Evolutionary conservation across 495 filamentous ascomycete genomes (phyloP).

Genomic region (Penicillium bovifimosum): DNA sequence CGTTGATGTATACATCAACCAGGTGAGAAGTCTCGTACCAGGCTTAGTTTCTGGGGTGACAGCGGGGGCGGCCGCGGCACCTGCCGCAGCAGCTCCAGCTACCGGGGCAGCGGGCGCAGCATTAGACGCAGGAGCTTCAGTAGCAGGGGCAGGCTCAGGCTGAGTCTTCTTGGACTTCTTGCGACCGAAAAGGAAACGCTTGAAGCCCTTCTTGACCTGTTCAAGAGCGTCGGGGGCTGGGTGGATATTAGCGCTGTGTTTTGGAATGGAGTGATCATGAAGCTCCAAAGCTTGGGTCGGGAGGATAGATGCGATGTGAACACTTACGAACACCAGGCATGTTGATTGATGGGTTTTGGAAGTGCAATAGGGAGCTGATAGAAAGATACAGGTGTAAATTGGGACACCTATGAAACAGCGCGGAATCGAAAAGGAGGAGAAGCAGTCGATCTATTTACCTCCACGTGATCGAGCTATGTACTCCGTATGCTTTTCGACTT

Average conservation of each 20-base stretch:
- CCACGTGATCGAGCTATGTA: not conserved
- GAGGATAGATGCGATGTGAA: not conserved
- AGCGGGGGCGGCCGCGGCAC: not conserved
- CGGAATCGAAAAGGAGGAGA: not conserved
- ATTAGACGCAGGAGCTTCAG: not conserved
- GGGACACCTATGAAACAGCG: not conserved
- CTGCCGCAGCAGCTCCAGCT: not conserved
- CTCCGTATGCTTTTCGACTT: not conserved
- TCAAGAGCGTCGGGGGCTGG: constrained; percentile 1
- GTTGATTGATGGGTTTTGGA: not conserved
- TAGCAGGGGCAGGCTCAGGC: no score
- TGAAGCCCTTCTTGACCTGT: constrained; percentile 8
- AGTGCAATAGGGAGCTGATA: not conserved
- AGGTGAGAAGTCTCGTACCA: not conserved
- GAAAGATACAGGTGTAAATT: not conserved
- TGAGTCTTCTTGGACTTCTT: constrained; percentile 2
- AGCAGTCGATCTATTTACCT: not conserved
- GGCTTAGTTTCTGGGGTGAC: not conserved
- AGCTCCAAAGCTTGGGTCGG: not conserved
- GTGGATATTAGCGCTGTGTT: not conserved
- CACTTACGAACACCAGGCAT: constrained; percentile 12
- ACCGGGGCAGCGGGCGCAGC: not conserved
- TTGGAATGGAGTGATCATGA: not conserved
- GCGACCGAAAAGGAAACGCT: constrained; percentile 2
- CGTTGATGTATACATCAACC: not conserved